These are phyloP conservation scores for Gyrodon lividus DNA, from an alignment of 768 basidiomycete species.

Conservation along the genomic window DNA sequence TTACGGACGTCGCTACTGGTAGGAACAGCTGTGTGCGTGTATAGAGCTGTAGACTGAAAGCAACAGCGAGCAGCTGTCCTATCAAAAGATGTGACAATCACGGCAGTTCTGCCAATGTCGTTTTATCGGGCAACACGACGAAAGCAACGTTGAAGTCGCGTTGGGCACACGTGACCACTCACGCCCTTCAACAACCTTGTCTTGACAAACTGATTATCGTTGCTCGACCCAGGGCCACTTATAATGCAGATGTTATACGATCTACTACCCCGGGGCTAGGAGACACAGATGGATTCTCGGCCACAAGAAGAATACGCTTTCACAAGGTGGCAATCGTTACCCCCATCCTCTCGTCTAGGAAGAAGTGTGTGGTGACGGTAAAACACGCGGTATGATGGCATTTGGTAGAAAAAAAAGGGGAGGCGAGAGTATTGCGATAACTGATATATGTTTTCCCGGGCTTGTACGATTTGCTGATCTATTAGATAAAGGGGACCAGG, in stretches of 20 bases:
- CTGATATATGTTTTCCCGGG: not conserved
- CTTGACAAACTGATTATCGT: not conserved
- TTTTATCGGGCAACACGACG: conserved; percentile 16
- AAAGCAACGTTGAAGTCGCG: conserved; percentile 29
- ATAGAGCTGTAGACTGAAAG: not conserved
- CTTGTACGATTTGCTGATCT: not conserved
- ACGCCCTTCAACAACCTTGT: not conserved
- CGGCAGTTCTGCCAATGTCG: not conserved
- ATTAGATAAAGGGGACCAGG: not conserved
- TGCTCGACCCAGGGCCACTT: not conserved
- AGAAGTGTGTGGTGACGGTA: not conserved
- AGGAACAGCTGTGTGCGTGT: not conserved
- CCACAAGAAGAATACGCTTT: not conserved
- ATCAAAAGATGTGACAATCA: not conserved
- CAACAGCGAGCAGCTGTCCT: not conserved
- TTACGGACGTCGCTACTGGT: not conserved
- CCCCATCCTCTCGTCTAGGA: not conserved
- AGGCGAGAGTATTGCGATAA: not conserved
- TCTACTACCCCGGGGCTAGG: not conserved
- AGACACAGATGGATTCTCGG: not conserved
- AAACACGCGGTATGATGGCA: not conserved
- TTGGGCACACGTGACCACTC: conserved; percentile 29
- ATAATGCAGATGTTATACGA: not conserved
- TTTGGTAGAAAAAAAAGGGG: too few relatives aligned
- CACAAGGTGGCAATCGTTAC: not conserved